phyloP scores from a whole-genome alignment of 2,329 filamentous ascomycete species.

The Thielaviopsis euricoi region DNA sequence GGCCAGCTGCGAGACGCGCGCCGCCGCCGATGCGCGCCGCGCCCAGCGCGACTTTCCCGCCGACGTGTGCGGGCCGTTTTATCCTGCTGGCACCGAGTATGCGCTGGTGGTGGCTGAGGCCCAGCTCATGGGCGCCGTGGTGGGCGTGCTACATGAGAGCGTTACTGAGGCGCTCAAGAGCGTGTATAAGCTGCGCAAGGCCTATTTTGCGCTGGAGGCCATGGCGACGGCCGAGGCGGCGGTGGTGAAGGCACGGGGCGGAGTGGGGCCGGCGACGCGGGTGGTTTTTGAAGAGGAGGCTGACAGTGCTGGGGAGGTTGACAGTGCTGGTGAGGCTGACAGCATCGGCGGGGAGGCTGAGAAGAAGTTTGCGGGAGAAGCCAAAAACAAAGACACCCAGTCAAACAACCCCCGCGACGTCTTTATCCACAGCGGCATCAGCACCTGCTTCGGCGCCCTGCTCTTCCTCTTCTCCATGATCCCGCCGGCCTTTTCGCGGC shows the following conservation, averaged over 20 bases:
- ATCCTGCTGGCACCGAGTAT: conserved; percentile 74
- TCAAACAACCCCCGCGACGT: conserved; percentile 58
- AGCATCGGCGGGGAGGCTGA: too few relatives aligned
- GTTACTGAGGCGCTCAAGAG: conserved; percentile 79
- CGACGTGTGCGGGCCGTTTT: conserved; percentile 33
- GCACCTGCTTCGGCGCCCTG: conserved; percentile 78
- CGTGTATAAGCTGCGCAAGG: conserved; percentile 85
- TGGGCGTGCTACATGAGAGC: conserved; percentile 82
- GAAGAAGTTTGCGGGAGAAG: too few relatives aligned
- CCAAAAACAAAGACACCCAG: background rate
- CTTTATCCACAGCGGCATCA: conserved; percentile 78
- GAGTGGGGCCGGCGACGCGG: too few relatives aligned
- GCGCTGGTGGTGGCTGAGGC: conserved; percentile 69
- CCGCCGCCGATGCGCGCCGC: conserved; percentile 59
- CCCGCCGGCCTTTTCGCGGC: conserved; percentile 73
- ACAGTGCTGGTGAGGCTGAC: too few relatives aligned
- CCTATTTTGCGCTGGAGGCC: conserved; percentile 64
- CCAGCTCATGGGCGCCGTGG: conserved; percentile 76
- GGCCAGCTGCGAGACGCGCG: conserved; percentile 56
- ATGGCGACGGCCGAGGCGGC: conserved; percentile 61
- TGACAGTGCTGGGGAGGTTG: too few relatives aligned
- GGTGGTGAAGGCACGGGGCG: conserved; percentile 15
- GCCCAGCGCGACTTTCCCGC: conserved; percentile 45
- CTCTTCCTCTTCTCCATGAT: conserved; percentile 82
- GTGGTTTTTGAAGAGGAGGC: too few relatives aligned